These are phyloP conservation scores for Ustilago trichophora DNA, from an alignment of 1,284 basidiomycete genomes.

Conservation along the genomic window DNA sequence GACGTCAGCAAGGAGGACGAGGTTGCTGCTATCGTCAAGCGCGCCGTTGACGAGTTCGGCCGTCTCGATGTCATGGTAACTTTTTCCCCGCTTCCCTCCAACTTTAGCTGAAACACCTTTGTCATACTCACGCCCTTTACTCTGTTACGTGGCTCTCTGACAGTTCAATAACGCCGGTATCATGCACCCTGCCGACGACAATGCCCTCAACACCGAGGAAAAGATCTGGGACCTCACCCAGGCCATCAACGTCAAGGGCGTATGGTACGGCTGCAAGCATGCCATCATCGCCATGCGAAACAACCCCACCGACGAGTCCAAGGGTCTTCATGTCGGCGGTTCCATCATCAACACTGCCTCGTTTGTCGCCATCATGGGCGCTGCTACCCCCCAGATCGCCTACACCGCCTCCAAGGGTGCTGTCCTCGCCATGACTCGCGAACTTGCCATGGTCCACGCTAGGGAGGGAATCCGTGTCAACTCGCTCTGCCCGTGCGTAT, in stretches of 20 bases:
- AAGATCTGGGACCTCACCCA: slow-evolving; percentile 81
- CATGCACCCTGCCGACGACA: slow-evolving; percentile 93
- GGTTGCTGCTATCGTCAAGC: slow-evolving; percentile 81
- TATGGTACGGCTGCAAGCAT: slow-evolving; percentile 96
- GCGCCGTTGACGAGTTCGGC: slow-evolving; percentile 83
- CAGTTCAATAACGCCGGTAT: slow-evolving; percentile 73
- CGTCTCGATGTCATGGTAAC: slow-evolving; percentile 82
- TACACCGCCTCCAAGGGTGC: slow-evolving; percentile 79
- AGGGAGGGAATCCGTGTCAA: slow-evolving; percentile 94
- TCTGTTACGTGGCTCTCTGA: too few species aligned
- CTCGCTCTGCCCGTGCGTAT: slow-evolving; percentile 81
- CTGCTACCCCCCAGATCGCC: slow-evolving; percentile 93
- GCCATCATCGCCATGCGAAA: slow-evolving; percentile 93
- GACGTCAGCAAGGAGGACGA: slow-evolving; percentile 90
- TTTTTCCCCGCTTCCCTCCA: too few species aligned
- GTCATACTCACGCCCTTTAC: too few species aligned
- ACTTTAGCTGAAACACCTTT: too few species aligned
- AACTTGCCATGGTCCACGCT: slow-evolving; percentile 96
- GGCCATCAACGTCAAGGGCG: slow-evolving; percentile 94
- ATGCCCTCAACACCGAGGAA: slow-evolving; percentile 94
- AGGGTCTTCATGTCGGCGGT: slow-evolving; percentile 82
- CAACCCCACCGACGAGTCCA: slow-evolving; percentile 79
- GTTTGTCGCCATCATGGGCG: slow-evolving; percentile 91
- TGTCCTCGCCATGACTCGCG: slow-evolving; percentile 96
- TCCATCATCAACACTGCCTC: slow-evolving; percentile 97